Percentiles rank a stretch among this genome's conserved stretches.
Evolutionary conservation across 1,284 basidiomycete genomes (phyloP).

Genomic region (Trichosporon sp.): DNA sequence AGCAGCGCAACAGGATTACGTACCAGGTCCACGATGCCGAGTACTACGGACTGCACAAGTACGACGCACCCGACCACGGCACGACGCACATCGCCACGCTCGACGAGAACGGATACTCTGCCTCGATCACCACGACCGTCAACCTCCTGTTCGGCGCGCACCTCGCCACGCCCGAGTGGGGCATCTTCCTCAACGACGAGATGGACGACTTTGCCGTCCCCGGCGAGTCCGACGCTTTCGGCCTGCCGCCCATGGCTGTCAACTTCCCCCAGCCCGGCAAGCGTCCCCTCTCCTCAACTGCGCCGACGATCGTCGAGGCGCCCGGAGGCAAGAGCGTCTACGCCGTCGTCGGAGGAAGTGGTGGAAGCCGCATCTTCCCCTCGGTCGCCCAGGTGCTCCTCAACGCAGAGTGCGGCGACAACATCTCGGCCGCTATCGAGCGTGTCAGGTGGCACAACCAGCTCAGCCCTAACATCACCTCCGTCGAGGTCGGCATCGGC

Average conservation of each 20-base stretch:
- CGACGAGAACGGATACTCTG: slow-evolving; percentile 75
- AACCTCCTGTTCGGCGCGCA: slow-evolving; percentile 76
- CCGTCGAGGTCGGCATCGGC: slow-evolving; percentile 54
- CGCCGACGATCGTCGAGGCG: slow-evolving; percentile 72
- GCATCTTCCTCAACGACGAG: slow-evolving; percentile 83
- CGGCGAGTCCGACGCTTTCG: slow-evolving; percentile 74
- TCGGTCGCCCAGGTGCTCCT: slow-evolving; percentile 72
- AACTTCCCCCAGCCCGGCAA: slow-evolving; percentile 83
- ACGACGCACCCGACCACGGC: slow-evolving; percentile 72
- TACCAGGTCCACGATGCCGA: slow-evolving; percentile 72
- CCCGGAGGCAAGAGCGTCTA: slow-evolving; percentile 61
- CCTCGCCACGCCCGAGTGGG: slow-evolving; percentile 75
- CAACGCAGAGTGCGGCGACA: slow-evolving; percentile 74
- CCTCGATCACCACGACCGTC: slow-evolving; percentile 74
- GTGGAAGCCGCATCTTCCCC: slow-evolving; percentile 77
- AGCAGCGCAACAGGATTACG: slow-evolving; percentile 50
- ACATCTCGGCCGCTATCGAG: slow-evolving; percentile 40
- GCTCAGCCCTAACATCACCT: slow-evolving; percentile 62
- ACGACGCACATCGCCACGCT: slow-evolving; percentile 80
- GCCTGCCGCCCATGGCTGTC: slow-evolving; percentile 75
- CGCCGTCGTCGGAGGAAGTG: slow-evolving; percentile 72
- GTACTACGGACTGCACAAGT: slow-evolving; percentile 79
- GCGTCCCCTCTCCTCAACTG: slow-evolving; percentile 73
- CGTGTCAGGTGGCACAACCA: slow-evolving; percentile 55
- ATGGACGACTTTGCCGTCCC: slow-evolving; percentile 77